phyloP scores from a whole-genome alignment of 1,139 yeast species.

The Lodderomyces metapsilosis region DNA sequence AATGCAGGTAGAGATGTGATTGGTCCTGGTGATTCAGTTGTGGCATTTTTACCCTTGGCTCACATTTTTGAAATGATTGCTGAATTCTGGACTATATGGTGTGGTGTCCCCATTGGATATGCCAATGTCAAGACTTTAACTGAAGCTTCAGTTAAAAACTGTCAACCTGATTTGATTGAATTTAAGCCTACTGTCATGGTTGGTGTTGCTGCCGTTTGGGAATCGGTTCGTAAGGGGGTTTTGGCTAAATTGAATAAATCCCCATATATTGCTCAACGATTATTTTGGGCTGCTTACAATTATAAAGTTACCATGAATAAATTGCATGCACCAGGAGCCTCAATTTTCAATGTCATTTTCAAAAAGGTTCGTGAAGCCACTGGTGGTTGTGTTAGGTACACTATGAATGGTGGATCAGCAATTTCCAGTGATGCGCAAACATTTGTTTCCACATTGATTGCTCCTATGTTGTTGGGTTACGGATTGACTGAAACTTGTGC shows the following conservation, averaged over 20 bases:
- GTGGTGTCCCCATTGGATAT: slow-evolving; percentile 92
- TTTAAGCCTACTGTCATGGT: slow-evolving; percentile 94
- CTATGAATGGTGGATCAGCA: slow-evolving; percentile 95
- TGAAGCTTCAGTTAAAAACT: slow-evolving; percentile 76
- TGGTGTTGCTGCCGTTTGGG: slow-evolving; percentile 99
- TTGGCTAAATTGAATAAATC: slow-evolving; percentile 67
- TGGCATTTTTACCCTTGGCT: slow-evolving; percentile 92
- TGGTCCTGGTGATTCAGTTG: slow-evolving; percentile 59
- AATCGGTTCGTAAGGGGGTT: slow-evolving; percentile 90
- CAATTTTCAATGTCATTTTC: slow-evolving; percentile 64
- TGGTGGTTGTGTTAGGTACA: slow-evolving; percentile 77
- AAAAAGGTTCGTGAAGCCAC: slow-evolving; percentile 91
- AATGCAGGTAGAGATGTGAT: slow-evolving; percentile 58
- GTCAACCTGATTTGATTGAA: slow-evolving; percentile 83
- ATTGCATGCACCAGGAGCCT: slow-evolving; percentile 72
- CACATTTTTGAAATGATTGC: slow-evolving; percentile 92
- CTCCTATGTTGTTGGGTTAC: slow-evolving; percentile 92
- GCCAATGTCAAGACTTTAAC: slow-evolving; percentile 91
- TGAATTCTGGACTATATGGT: slow-evolving; percentile 74
- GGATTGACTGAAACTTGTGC: slow-evolving; percentile 98
- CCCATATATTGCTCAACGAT: slow-evolving; percentile 67
- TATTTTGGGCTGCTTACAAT: slow-evolving; percentile 87
- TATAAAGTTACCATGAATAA: slow-evolving; percentile 63
- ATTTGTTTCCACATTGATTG: slow-evolving; percentile 72
- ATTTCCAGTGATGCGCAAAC: slow-evolving; percentile 82